Base-by-base conservation (phyloP, 73 alveolate genomes). In the Paraurostyla sp. region DNA sequence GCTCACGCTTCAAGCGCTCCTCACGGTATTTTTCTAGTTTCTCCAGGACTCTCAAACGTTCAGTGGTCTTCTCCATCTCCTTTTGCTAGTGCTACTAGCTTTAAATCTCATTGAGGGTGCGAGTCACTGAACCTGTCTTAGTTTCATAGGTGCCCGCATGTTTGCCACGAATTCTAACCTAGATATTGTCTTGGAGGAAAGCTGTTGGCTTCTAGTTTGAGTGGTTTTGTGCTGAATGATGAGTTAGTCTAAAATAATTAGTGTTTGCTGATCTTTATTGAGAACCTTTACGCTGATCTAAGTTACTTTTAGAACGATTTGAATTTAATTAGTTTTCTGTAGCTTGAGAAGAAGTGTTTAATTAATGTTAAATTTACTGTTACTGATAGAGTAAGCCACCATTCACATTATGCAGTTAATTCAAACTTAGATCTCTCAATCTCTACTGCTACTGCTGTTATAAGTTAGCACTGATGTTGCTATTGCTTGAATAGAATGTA, bases 111-210 rank as follows among this genome's bases (percentile, higher is more conserved):
- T 83, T 73, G 45, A 63, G 45, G n/a, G 92, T 83, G 15, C 76
- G 18, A 3, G 85, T 63, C 27, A 83, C 92, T 63, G 92, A 83
- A 4, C 92, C 92, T 1, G 63, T 41, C 48, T 65, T 83, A 0
- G 92, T 83, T 76, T 83, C 85, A n/a, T 2, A 11, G 6, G 57
- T 0, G 45, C 30, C 32, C n/a, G n/a, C 46, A 43, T 83, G 35
- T 32, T 83, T 83, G 27, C 92, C 92, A 13, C 92, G 18, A 23
- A 83, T 65, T 32, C 92, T 35, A 16, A 83, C 85, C 38, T 78
- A 36, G 59, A 75, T 75, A 25, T 75, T 20, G 32, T 75, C 87
- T 3, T 7, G 22, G 27, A 15, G 41, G 16, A 36, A 3, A 7
- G 65, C 38, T 41, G 30, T 40, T 30, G 62, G 84, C 7, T n/a